A percentile compares a stretch with the other conserved stretches of the same genome.
phyloP scores from a whole-genome alignment of 495 filamentous ascomycete species.

The Achaetomiella virescens region DNA sequence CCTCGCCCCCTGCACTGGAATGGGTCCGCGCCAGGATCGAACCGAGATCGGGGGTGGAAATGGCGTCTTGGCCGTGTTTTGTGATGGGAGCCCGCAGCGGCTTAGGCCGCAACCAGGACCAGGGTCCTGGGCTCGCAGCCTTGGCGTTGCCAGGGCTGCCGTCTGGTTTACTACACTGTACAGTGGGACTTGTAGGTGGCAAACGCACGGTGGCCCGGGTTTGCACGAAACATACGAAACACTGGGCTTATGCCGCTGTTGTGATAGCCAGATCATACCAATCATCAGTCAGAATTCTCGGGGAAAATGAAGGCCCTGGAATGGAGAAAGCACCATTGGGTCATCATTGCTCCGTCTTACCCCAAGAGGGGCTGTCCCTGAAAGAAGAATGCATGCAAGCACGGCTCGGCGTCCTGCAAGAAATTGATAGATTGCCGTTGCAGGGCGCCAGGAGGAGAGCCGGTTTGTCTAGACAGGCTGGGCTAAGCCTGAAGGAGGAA shows the following conservation, averaged over 20 bases:
- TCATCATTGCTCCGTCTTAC: conserved; percentile 1
- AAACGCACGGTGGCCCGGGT: background rate
- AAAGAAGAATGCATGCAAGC: background rate
- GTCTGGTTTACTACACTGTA: background rate
- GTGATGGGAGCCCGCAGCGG: conserved; percentile 6
- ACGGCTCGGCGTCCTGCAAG: conserved; percentile 2
- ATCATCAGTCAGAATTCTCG: background rate
- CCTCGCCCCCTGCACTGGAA: background rate
- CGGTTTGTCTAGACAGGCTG: background rate
- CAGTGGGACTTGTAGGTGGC: background rate
- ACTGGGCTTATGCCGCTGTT: background rate
- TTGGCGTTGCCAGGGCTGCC: too few relatives aligned
- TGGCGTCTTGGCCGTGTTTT: background rate
- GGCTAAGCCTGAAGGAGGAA: background rate
- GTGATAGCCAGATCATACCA: background rate
- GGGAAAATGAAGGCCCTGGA: background rate
- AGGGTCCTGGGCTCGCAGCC: background rate
- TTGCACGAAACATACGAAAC: background rate
- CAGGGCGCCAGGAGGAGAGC: background rate
- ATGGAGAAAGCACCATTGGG: background rate
- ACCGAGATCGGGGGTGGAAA: conserved; percentile 2
- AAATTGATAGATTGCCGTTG: conserved; percentile 3
- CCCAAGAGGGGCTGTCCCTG: background rate
- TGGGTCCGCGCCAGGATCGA: background rate
- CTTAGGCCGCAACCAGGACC: conserved; percentile 3